Evolutionary conservation across 129 eudicot species (phyloP), one percentile per base, ranked within the genome.

Genomic region (Smallanthus sonchifolius): DNA sequence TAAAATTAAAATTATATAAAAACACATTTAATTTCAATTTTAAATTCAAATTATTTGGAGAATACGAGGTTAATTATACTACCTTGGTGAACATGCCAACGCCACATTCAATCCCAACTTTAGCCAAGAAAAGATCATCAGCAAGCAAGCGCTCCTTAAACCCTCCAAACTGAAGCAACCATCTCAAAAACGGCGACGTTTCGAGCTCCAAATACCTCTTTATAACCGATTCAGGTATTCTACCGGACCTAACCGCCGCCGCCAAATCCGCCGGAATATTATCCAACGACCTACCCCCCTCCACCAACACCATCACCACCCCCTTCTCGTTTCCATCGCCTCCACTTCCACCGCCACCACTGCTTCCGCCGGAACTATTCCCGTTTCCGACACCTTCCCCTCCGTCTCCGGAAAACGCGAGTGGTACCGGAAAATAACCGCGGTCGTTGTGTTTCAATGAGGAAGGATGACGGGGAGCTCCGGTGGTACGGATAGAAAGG

Each of bases 261-360:
- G 81, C 90, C 69, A 93, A 77, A 56, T 93, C 98, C 81, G 79
- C 82, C 5, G 98, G 98, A 54, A 93, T 64, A 72, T 86, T 86
- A 48, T 93, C 98, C 61, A 90, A 75, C 67, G 83, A 57, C 83
- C 91, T 55, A 69, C 96, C 96, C 7, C 64, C 79, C 79, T 86
- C 84, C 45, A 85, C 87, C 84, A 93, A 73, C 44, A 77, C 91
- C 88, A 93, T 32, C 77, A 93, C 20, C 30, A 86, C 98, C 65
- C 84, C 96, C 28, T 65, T 72, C 88, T 79, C 87, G 71, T 90
- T 88, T 54, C 75, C 72, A 70, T 75, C 85, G 59, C 77, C 85
- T 0, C 65, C 83, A 0, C 54, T 73, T 0, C 72, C 82, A 0
- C 78, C 84, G 0, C 85, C 91, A 0, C 83, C 88, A 0, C 81